Evolutionary conservation across 208 protist genomes (phyloP), one percentile per base, ranked within the genome.

Genomic region (Giardia muris): DNA sequence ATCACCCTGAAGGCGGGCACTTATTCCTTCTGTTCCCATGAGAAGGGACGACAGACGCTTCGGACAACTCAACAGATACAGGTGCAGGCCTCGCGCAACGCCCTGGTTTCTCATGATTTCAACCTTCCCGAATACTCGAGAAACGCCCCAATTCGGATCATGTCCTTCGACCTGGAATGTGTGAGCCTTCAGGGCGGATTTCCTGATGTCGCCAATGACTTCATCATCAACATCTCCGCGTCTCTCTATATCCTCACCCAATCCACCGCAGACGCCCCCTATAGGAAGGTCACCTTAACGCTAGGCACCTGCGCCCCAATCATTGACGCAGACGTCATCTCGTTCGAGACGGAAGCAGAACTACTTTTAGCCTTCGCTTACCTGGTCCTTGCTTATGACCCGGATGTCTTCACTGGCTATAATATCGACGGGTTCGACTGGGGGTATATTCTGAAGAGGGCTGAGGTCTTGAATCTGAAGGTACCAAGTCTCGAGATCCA

Each of bases 381-480:
- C 0, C 96, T 97, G 92, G 87, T 98, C 0, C 39, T 93, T 1
- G 93, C 39, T 0, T 91, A 97, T 44, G 98, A 97, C 92, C 97
- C 97, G 30, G 97, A 98, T 93, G 94, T 98, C 44, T 93, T 98
- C 22, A 98, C 97, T 1, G 98, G 98, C 44, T 99, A 99, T 95
- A 99, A 99, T 95, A 99, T 99, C 91, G 95, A 96, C 93, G 98
- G 98, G 93, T 99, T 99, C 94, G 99, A 99, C 95, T 95, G 99
- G 57, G 97, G 97, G 0, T 99, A 99, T 93, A 93, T 99, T 2
- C 95, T 99, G 39, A 96, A 97, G 87, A 96, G 99, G 47, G 97
- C 97, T 0, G 93, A 93, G 1, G 93, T 95, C 10, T 95, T 99
- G 2, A 96, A 97, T 67, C 94, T 96, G 2, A 95, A 39, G 57